Conservation (phyloP, 1,284 basidiomycete species). For the Puccinia coronata region DNA sequence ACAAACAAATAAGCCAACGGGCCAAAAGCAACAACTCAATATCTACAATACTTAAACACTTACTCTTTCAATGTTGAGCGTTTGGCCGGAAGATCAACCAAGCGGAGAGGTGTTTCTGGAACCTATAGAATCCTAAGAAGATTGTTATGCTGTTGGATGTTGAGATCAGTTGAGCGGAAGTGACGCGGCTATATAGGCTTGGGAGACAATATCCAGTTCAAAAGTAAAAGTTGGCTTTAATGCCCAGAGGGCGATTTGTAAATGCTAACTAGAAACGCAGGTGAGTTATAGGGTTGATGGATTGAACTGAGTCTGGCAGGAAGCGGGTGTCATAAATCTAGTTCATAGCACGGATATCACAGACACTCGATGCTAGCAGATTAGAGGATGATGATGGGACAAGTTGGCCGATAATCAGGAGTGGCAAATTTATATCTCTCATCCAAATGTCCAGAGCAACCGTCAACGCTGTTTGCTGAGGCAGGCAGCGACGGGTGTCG, state of each 20-base stretch:
- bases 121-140: neutral
- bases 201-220: neutral
- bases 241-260: neutral
- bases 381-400: neutral
- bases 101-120: conserved; percentile 6
- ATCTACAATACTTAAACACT: neutral
- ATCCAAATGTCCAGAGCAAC: conserved; percentile 1
- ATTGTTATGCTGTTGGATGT: neutral
- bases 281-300: neutral
- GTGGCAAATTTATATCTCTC: neutral
- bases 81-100: conserved; percentile 2
- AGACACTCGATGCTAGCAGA: neutral
- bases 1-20: conserved; percentile 20
- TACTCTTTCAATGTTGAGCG: neutral
- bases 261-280: neutral
- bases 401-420: conserved; percentile 1
- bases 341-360: conserved; percentile 16
- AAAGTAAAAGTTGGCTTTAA: neutral
- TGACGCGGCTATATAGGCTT: conserved; percentile 17
- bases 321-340: neutral
- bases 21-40: neutral
- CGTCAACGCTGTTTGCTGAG: neutral
- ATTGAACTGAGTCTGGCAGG: neutral
- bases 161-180: conserved; percentile 14
- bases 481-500: neutral